Conservation (phyloP, 179 eudicot species). For the Vitellaria paradoxa region DNA sequence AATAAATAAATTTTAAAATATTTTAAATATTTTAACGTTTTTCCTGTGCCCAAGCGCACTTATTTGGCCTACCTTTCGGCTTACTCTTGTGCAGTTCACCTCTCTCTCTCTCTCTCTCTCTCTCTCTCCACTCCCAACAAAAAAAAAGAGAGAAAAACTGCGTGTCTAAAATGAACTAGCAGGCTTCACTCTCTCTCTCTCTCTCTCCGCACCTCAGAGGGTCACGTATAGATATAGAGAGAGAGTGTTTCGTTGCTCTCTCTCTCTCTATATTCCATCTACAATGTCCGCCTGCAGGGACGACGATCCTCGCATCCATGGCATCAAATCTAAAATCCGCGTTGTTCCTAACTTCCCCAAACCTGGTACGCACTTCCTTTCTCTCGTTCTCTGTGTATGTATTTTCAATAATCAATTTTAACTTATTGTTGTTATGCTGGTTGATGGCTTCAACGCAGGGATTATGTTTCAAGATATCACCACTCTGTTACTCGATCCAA, state of each 20-base stretch:
- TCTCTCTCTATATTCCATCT: slow-evolving; percentile 14
- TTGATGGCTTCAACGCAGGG: slow-evolving; percentile 26
- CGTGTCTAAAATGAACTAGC: too few relatives aligned
- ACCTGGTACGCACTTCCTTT: slow-evolving; percentile 34
- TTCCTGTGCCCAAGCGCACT: too few relatives aligned
- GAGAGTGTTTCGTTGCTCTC: too few relatives aligned
- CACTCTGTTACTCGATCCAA: slow-evolving; percentile 53
- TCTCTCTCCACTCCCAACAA: not conserved
- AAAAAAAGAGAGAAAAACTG: too few relatives aligned
- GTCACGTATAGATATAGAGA: too few relatives aligned
- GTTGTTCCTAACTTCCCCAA: slow-evolving; percentile 65
- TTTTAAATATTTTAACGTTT: too few relatives aligned
- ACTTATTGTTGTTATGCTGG: not conserved
- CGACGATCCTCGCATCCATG: slow-evolving; percentile 50
- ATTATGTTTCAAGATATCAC: slow-evolving; percentile 74
- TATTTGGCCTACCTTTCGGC: too few relatives aligned
- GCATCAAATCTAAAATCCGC: slow-evolving; percentile 50
- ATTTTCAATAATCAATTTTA: not conserved
- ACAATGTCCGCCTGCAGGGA: slow-evolving; percentile 48
- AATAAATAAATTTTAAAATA: too few relatives aligned
- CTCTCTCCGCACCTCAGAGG: too few relatives aligned
- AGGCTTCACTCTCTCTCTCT: too few relatives aligned
- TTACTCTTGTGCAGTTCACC: slow-evolving; percentile 13
- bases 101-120: slow-evolving; percentile 6
- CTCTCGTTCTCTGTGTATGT: not conserved